Evolutionary conservation across 1,139 yeast genomes (phyloP).

Genomic region (Debaryomyces robertsiae): DNA sequence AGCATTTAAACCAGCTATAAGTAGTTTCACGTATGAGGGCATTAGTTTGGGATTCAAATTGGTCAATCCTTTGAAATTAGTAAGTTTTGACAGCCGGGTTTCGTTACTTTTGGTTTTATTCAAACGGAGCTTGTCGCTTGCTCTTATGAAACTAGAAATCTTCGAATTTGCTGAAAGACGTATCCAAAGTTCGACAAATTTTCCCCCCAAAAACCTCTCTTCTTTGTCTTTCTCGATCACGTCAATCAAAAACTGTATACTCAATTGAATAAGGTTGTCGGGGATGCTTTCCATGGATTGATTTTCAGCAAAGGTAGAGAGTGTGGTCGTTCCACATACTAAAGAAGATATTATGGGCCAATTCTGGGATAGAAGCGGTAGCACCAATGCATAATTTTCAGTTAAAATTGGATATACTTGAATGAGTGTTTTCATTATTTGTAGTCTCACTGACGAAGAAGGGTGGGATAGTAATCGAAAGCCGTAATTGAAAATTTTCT

Average conservation of each 20-base stretch:
- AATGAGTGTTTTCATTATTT: conserved; percentile 55
- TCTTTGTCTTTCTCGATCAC: conserved; percentile 34
- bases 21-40: conserved; percentile 23
- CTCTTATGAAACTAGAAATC: conserved; percentile 3
- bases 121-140: not conserved
- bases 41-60: conserved; percentile 18
- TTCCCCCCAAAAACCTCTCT: conserved; percentile 37
- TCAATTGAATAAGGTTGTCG: conserved; percentile 18
- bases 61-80: too few species aligned
- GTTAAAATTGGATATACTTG: conserved; percentile 63
- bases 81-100: too few species aligned
- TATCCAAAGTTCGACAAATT: conserved; percentile 41
- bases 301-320: conserved; percentile 16
- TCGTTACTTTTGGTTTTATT: not conserved
- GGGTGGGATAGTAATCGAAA: conserved; percentile 72
- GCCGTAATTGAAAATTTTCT: conserved; percentile 68
- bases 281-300: conserved; percentile 10
- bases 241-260: conserved; percentile 28
- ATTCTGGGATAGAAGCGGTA: conserved; percentile 67
- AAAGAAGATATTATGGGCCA: conserved; percentile 56
- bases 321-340: conserved; percentile 20
- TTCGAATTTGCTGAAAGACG: conserved; percentile 9
- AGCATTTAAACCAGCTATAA: conserved; percentile 33
- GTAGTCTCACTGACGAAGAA: conserved; percentile 56
- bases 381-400: conserved; percentile 55